Percentiles rank a stretch among this genome's conserved stretches.
These are phyloP conservation scores for Sphaerulina musiva DNA, from an alignment of 2,329 filamentous ascomycete species.

Conservation along the genomic window DNA sequence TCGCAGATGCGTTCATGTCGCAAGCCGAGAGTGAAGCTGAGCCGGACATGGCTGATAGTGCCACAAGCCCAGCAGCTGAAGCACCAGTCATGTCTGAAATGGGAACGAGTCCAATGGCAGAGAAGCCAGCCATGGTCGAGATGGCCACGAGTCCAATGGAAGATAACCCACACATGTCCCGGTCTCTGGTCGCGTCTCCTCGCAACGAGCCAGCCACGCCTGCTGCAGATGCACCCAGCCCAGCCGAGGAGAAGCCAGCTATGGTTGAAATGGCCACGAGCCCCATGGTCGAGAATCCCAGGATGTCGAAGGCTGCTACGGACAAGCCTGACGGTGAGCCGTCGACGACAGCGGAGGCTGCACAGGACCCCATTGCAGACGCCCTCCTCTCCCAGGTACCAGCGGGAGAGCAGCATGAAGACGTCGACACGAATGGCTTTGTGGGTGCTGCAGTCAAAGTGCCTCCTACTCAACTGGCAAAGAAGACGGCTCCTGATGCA, in stretches of 20 bases:
- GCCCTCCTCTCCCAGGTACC: constrained; percentile 1
- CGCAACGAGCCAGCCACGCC: not conserved
- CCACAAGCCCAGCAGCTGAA: not conserved
- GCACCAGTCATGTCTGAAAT: not conserved
- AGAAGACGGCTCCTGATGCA: not conserved
- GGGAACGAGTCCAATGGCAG: not conserved
- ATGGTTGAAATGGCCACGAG: constrained; percentile 2
- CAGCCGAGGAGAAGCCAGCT: not conserved
- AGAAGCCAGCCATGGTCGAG: not conserved
- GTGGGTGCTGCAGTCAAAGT: constrained; percentile 2
- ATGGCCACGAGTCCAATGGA: constrained; percentile 1
- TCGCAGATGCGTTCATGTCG: constrained; percentile 6
- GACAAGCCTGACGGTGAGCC: not conserved
- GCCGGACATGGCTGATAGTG: not conserved
- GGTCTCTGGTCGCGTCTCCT: not conserved
- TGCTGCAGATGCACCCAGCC: not conserved
- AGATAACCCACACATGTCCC: not conserved
- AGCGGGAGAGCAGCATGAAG: constrained; percentile 3
- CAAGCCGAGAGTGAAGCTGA: not conserved
- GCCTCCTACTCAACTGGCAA: not conserved
- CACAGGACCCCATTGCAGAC: not conserved
- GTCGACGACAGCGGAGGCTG: not conserved
- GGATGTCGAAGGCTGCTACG: constrained; percentile 1
- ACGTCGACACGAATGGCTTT: constrained; percentile 2
- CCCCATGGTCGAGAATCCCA: constrained; percentile 4